Conservation (phyloP, 2,329 filamentous ascomycete species). For the Colletotrichum sp. region DNA sequence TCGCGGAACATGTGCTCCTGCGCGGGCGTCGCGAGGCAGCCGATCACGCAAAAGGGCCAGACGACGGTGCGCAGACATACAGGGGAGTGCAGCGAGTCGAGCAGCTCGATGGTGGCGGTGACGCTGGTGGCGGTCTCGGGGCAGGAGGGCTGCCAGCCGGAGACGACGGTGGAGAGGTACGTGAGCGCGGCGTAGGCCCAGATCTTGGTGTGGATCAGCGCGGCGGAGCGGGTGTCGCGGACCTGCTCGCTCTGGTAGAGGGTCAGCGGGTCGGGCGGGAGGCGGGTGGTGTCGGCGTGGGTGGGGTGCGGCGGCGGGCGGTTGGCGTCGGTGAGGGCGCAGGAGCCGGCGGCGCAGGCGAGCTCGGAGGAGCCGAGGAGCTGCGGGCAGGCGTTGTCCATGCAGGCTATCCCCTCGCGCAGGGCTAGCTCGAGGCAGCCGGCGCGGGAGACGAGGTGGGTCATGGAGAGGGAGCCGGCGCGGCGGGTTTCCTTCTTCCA, state of each 20-base stretch:
- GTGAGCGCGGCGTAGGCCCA: conserved; percentile 54
- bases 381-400: conserved; percentile 23
- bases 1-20: conserved; percentile 47
- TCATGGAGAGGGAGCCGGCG: conserved; percentile 47
- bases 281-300: conserved; percentile 11
- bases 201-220: conserved; percentile 34
- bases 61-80: conserved; percentile 43
- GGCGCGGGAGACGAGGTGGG: conserved; percentile 43
- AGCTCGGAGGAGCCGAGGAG: conserved; percentile 1
- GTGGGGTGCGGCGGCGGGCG: conserved; percentile 26
- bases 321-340: background rate
- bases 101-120: conserved; percentile 32
- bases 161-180: conserved; percentile 54
- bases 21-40: conserved; percentile 41
- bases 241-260: conserved; percentile 5
- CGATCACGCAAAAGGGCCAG: conserved; percentile 47
- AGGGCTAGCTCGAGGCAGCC: conserved; percentile 18
- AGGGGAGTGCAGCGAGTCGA: conserved; percentile 35
- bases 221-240: background rate
- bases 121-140: conserved; percentile 42
- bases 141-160: conserved; percentile 55
- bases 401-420: conserved; percentile 22
- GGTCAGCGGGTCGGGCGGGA: conserved; percentile 9
- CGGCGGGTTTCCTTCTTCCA: conserved; percentile 57
- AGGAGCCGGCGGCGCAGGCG: background rate